A percentile compares a stretch with the other conserved stretches of the same genome.
Evolutionary conservation across 345 rosid species (phyloP).

Genomic region (Psidium friedrichsthalianum): DNA sequence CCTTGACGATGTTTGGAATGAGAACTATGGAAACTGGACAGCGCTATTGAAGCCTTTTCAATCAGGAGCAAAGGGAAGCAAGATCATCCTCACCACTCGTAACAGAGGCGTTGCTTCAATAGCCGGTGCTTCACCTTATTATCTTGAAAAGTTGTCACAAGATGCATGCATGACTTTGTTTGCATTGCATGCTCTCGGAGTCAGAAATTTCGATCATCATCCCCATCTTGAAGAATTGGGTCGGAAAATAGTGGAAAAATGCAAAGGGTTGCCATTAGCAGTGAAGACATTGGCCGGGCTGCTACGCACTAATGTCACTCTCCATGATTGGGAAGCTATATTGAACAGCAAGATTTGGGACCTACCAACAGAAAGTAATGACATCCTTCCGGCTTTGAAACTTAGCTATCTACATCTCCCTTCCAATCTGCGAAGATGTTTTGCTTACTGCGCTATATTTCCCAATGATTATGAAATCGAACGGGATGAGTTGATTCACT

Average conservation of each 20-base stretch:
- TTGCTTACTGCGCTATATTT: not conserved
- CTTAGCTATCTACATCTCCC: not conserved
- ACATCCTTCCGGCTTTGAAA: not conserved
- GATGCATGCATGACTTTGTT: not conserved
- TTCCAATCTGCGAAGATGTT: not conserved
- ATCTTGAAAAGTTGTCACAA: no score
- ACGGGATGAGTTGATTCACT: not conserved
- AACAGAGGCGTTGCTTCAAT: not conserved
- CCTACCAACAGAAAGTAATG: not conserved
- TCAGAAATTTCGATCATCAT: not conserved
- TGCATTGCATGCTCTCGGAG: not conserved
- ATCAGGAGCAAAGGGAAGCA: not conserved
- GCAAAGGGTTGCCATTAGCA: not conserved
- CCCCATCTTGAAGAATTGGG: not conserved
- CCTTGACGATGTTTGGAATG: not conserved
- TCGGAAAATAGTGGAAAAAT: no score
- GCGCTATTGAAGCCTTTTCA: not conserved
- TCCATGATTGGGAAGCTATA: not conserved
- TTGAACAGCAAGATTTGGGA: not conserved
- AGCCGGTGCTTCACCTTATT: not conserved
- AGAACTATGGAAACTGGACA: not conserved
- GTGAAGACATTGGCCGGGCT: not conserved
- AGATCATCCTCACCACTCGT: not conserved
- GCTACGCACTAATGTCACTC: not conserved
- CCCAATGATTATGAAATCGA: not conserved